A percentile compares a stretch with the other conserved stretches of the same genome.
Conservation (phyloP, 495 filamentous ascomycete species). For the Acidiella bohemica region DNA sequence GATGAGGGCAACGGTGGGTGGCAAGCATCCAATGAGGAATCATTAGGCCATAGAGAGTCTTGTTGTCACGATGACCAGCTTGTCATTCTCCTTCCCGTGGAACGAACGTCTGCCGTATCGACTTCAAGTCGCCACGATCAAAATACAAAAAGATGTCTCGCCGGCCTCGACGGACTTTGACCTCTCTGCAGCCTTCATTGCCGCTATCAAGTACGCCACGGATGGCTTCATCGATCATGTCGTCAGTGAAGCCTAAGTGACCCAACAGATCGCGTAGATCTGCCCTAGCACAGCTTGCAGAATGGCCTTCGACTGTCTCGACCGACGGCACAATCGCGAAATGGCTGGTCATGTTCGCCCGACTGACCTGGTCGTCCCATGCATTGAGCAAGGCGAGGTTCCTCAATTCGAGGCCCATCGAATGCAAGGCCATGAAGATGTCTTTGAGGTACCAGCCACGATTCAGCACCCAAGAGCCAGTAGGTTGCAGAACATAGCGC, state of each 20-base stretch:
- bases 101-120: background rate
- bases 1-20: background rate
- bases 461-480: slow-evolving; percentile 1
- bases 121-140: background rate
- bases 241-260: background rate
- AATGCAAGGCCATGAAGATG: background rate
- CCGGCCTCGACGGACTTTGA: background rate
- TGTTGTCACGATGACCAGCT: no score
- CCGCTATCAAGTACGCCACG: background rate
- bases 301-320: background rate
- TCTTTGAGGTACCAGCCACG: slow-evolving; percentile 2
- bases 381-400: background rate
- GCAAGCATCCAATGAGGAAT: no score
- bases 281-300: background rate
- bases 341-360: background rate
- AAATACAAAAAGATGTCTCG: slow-evolving; percentile 1
- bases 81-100: background rate
- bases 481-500: background rate
- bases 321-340: slow-evolving; percentile 3
- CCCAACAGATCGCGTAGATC: background rate
- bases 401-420: background rate
- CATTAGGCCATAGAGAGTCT: no score
- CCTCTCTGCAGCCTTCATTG: background rate
- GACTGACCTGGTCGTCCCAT: background rate
- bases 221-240: background rate